phyloP scores from a whole-genome alignment of 2,329 filamentous ascomycete genomes.

The Zalaria obscura region DNA sequence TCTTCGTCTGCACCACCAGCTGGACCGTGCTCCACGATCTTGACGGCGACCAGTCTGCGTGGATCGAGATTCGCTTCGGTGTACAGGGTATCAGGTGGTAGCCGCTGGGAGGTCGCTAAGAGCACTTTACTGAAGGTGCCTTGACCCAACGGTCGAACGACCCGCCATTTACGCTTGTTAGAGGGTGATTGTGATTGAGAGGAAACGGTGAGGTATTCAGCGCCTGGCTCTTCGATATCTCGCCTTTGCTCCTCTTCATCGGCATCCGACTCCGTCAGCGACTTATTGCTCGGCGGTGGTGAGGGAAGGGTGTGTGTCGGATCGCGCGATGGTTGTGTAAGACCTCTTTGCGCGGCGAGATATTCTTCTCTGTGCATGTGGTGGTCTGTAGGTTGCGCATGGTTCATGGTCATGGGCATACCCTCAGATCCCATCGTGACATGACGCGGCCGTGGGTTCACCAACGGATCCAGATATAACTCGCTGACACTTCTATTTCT shows the following conservation, averaged over 20 bases:
- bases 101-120: conserved; percentile 67
- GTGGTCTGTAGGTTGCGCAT: conserved; percentile 34
- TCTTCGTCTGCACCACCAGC: conserved; percentile 88
- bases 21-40: conserved; percentile 89
- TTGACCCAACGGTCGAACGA: conserved; percentile 68
- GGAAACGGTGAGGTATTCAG: conserved; percentile 31
- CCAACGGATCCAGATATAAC: conserved; percentile 60
- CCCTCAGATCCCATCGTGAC: conserved; percentile 51
- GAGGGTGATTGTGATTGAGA: conserved; percentile 48
- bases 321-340: conserved; percentile 33
- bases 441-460: conserved; percentile 53
- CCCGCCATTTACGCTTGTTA: conserved; percentile 68
- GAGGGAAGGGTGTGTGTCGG: conserved; percentile 47
- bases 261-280: conserved; percentile 40
- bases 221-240: conserved; percentile 20
- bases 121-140: conserved; percentile 94
- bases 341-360: conserved; percentile 62
- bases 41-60: conserved; percentile 83
- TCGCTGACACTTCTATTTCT: conserved; percentile 81
- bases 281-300: conserved; percentile 62
- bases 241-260: conserved; percentile 26
- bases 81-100: conserved; percentile 23
- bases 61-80: conserved; percentile 42
- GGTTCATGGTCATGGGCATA: conserved; percentile 24
- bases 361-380: conserved; percentile 64